These are phyloP conservation scores for Hygrocybe coccinea DNA, from an alignment of 768 basidiomycete genomes.

Conservation along the genomic window DNA sequence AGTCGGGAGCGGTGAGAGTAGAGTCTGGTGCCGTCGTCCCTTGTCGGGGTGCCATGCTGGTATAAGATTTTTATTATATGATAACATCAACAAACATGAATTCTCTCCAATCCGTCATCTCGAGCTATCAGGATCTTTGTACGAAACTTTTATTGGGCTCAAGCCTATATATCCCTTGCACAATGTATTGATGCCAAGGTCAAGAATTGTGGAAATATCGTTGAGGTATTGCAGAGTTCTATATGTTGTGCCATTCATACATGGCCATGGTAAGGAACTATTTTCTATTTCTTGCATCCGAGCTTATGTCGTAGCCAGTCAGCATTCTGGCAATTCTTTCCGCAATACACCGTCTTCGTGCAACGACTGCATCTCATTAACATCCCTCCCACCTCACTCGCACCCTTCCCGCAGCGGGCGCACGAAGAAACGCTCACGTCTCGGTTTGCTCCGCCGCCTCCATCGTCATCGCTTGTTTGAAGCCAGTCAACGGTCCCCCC, in stretches of 20 bases:
- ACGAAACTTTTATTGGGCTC: no score
- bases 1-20: conserved; percentile 46
- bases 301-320: conserved; percentile 47
- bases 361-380: conserved; percentile 36
- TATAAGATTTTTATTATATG: no score
- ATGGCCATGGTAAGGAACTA: no score
- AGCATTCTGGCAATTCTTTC: conserved; percentile 39
- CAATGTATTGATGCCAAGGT: no score
- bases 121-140: no score
- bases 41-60: background rate
- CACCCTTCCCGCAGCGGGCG: conserved; percentile 12
- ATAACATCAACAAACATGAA: no score
- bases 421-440: conserved; percentile 4
- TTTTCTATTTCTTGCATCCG: conserved; percentile 19
- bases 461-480: conserved; percentile 8
- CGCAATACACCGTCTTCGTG: conserved; percentile 40
- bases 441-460: background rate
- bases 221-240: no score
- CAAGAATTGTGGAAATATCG: no score
- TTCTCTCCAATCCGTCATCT: no score
- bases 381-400: conserved; percentile 14
- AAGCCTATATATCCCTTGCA: no score
- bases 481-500: background rate
- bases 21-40: background rate
- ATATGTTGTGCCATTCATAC: no score